These are phyloP conservation scores for Cucurbita pepo DNA, from an alignment of 306 rosid species.

Conservation along the genomic window DNA sequence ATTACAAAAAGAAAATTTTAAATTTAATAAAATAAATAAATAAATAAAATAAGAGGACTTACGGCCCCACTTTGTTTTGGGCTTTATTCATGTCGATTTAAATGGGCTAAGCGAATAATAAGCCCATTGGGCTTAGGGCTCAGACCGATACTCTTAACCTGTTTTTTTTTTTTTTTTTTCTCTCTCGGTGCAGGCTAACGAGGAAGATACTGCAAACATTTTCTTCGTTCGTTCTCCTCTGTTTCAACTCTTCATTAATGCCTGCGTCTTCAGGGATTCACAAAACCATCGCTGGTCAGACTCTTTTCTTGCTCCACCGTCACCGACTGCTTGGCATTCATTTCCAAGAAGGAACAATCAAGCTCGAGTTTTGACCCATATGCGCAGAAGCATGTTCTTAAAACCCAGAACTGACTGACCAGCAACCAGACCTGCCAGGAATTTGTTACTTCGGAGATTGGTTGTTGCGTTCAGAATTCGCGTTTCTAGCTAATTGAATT, in stretches of 20 bases:
- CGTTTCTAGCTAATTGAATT: neutral
- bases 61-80: neutral
- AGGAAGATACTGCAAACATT: neutral
- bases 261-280: neutral
- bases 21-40: too few relatives aligned
- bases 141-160: neutral
- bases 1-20: too few relatives aligned
- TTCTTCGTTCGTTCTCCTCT: neutral
- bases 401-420: neutral
- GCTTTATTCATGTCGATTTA: neutral
- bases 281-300: neutral
- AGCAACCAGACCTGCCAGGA: neutral
- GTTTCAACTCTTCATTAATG: neutral
- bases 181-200: neutral
- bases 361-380: neutral
- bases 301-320: neutral
- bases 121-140: neutral
- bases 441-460: neutral
- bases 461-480: neutral
- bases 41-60: too few relatives aligned
- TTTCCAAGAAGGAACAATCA: neutral
- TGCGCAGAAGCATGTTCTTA: neutral
- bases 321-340: neutral
- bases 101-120: neutral
- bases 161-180: too few relatives aligned